Percentiles rank a stretch among this genome's conserved stretches.
Conservation (phyloP, 2,329 filamentous ascomycete genomes). For the Phialocephala sp. region DNA sequence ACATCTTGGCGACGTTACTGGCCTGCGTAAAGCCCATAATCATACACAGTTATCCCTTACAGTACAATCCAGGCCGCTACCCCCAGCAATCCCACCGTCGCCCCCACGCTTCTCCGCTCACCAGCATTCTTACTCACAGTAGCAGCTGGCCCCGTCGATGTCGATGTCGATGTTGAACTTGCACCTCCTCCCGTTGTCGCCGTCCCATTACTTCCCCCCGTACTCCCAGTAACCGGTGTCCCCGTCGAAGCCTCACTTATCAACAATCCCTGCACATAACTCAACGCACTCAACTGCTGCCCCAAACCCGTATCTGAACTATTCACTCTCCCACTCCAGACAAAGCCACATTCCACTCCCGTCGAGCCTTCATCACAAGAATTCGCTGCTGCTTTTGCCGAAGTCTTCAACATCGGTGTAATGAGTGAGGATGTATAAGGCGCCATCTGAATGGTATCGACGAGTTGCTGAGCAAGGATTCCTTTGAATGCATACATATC, state of each 20-base stretch:
- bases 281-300: slow-evolving; percentile 63
- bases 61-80: neutral
- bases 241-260: slow-evolving; percentile 38
- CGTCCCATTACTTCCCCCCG: slow-evolving; percentile 53
- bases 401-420: slow-evolving; percentile 61
- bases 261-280: slow-evolving; percentile 52
- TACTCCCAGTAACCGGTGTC: slow-evolving; percentile 49
- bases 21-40: neutral
- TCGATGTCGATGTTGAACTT: neutral
- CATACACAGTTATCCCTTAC: neutral
- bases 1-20: no score
- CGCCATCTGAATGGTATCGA: slow-evolving; percentile 64
- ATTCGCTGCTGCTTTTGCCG: slow-evolving; percentile 62
- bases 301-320: slow-evolving; percentile 50
- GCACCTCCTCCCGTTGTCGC: neutral
- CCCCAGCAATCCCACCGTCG: neutral
- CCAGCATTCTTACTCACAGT: slow-evolving; percentile 15
- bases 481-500: slow-evolving; percentile 79
- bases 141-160: neutral
- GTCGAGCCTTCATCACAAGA: slow-evolving; percentile 63
- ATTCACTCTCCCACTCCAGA: slow-evolving; percentile 59
- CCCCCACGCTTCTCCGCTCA: neutral
- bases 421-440: slow-evolving; percentile 62
- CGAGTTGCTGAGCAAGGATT: slow-evolving; percentile 70
- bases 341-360: slow-evolving; percentile 67